Evolutionary conservation across 1,139 yeast species (phyloP).

Genomic region (Magnusiomyces starmeri): DNA sequence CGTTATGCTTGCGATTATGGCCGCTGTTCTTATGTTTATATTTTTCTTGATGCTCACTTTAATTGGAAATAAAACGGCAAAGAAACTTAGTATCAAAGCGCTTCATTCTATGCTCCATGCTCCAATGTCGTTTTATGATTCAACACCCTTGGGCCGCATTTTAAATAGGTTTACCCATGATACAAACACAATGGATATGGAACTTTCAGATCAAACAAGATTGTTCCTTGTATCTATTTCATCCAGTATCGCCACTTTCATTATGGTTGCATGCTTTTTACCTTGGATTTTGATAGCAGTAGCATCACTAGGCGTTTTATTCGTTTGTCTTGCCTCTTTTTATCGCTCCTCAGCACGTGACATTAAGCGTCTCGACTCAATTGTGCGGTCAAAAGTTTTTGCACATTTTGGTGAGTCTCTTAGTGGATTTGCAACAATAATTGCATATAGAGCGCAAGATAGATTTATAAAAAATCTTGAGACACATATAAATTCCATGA

Average conservation of each 20-base stretch:
- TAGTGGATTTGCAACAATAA: constrained; percentile 63
- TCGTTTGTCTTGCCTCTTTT: constrained; percentile 46
- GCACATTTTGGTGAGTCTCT: constrained; percentile 71
- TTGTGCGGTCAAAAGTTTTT: constrained; percentile 67
- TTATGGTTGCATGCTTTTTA: constrained; percentile 61
- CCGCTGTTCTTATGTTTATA: constrained; percentile 35
- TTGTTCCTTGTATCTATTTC: constrained; percentile 45
- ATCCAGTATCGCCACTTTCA: constrained; percentile 54
- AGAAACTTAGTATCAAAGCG: constrained; percentile 41
- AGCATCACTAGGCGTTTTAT: constrained; percentile 45
- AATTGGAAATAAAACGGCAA: constrained; percentile 41
- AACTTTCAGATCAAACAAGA: constrained; percentile 37
- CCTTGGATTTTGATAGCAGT: constrained; percentile 74
- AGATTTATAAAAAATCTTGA: constrained; percentile 49
- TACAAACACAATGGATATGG: constrained; percentile 77
- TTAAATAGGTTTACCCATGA: constrained; percentile 74
- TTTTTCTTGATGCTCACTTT: constrained; percentile 45
- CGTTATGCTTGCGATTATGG: constrained; percentile 42
- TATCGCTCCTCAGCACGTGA: constrained; percentile 80
- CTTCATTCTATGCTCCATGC: constrained; percentile 59
- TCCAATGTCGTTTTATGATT: constrained; percentile 63
- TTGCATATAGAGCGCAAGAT: constrained; percentile 45
- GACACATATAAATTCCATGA: constrained; percentile 50
- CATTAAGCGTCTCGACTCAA: constrained; percentile 73
- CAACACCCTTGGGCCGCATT: constrained; percentile 65